Conservation (phyloP, 2,329 filamentous ascomycete genomes). For the Sclerotinia nivalis region DNA sequence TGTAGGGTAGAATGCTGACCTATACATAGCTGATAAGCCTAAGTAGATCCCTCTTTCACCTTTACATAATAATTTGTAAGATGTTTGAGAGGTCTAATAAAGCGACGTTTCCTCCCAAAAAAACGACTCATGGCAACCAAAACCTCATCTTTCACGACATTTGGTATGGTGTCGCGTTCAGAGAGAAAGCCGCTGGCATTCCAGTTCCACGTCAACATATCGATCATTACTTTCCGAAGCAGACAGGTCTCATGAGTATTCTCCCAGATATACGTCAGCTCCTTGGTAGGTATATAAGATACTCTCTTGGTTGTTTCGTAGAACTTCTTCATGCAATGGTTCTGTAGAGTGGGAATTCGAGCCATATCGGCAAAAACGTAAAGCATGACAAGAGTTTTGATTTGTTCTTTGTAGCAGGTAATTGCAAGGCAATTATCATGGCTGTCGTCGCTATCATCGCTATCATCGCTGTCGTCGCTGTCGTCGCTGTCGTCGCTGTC, state of each 20-base stretch:
- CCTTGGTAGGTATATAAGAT: not conserved
- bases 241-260: not conserved
- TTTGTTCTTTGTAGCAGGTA: not conserved
- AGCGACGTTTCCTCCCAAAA: not conserved
- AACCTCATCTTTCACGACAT: not conserved
- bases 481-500: too few relatives aligned
- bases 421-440: not conserved
- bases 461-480: too few relatives aligned
- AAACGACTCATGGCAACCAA: not conserved
- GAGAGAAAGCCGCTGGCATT: not conserved
- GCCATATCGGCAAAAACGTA: constrained; percentile 25
- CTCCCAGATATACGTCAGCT: constrained; percentile 11
- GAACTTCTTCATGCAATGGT: constrained; percentile 17
- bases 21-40: not conserved
- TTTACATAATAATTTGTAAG: not conserved
- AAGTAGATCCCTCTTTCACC: not conserved
- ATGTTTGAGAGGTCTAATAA: not conserved
- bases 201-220: constrained; percentile 17
- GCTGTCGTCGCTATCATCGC: not conserved
- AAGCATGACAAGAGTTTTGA: not conserved
- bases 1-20: not conserved
- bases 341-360: constrained; percentile 8
- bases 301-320: not conserved
- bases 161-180: not conserved
- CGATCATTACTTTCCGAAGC: constrained; percentile 23